phyloP scores from a whole-genome alignment of 306 rosid genomes.

The Cucumis hystrix region DNA sequence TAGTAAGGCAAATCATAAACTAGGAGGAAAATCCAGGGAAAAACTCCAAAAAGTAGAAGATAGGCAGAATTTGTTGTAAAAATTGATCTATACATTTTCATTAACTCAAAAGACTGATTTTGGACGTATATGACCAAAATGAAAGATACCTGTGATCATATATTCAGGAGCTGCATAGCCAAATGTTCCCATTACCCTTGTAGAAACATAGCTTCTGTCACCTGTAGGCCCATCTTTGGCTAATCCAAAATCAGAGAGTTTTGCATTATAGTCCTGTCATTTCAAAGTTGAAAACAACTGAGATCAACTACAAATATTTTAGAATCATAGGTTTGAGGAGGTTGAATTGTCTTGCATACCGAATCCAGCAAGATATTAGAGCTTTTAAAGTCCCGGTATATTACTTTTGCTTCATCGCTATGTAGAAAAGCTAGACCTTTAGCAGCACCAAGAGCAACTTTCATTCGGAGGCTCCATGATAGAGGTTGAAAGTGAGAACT shows the following conservation, averaged over 20 bases:
- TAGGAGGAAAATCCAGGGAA: neutral
- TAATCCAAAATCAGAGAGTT: constrained; percentile 93
- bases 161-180: constrained; percentile 99
- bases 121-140: neutral
- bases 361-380: constrained; percentile 76
- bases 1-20: neutral
- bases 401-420: constrained; percentile 85
- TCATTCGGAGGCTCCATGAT: constrained; percentile 77
- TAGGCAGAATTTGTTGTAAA: neutral
- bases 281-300: neutral
- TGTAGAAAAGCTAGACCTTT: constrained; percentile 93
- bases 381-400: constrained; percentile 78
- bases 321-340: constrained; percentile 6
- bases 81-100: neutral
- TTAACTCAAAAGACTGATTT: neutral
- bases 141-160: constrained; percentile 75
- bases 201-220: constrained; percentile 82
- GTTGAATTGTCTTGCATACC: constrained; percentile 21
- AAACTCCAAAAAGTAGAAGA: neutral
- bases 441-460: constrained; percentile 82
- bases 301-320: constrained; percentile 11
- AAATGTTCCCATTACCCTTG: constrained; percentile 93
- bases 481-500: constrained; percentile 77
- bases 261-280: constrained; percentile 56
- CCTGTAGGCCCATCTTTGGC: constrained; percentile 93